These are phyloP conservation scores for Bathelium albidoporum DNA, from an alignment of 495 filamentous ascomycete genomes.

Conservation along the genomic window DNA sequence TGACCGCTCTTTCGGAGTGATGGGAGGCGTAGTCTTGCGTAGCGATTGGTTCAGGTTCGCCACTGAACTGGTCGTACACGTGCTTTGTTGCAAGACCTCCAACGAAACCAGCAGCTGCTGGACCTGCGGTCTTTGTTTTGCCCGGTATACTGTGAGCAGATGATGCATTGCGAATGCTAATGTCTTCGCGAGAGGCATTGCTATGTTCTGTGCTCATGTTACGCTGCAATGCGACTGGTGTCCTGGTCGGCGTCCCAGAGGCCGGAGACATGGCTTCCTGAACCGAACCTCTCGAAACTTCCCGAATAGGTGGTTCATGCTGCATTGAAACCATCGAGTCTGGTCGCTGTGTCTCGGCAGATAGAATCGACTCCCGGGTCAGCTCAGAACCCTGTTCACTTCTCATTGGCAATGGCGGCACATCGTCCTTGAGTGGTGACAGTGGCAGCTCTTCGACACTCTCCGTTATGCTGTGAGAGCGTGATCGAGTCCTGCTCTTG, in stretches of 20 bases:
- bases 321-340: conserved; percentile 42
- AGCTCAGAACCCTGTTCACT: conserved; percentile 77
- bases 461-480: conserved; percentile 45
- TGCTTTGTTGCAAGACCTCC: conserved; percentile 23
- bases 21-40: conserved; percentile 33
- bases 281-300: conserved; percentile 46
- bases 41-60: conserved; percentile 9
- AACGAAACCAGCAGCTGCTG: conserved; percentile 32
- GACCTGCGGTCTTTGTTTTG: conserved; percentile 30
- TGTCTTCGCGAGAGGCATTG: conserved; percentile 47
- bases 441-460: conserved; percentile 20
- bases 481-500: conserved; percentile 43
- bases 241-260: conserved; percentile 32
- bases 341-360: conserved; percentile 65
- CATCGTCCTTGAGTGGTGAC: conserved; percentile 35
- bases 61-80: conserved; percentile 15
- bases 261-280: conserved; percentile 42
- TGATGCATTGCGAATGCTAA: conserved; percentile 25
- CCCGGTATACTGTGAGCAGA: conserved; percentile 32
- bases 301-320: conserved; percentile 42
- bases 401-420: conserved; percentile 73
- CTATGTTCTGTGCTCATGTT: conserved; percentile 47
- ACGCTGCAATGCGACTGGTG: conserved; percentile 42
- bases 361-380: conserved; percentile 80
- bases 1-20: conserved; percentile 47